Conservation (phyloP, 2,329 filamentous ascomycete genomes). For the Cytospora paraplurivora region DNA sequence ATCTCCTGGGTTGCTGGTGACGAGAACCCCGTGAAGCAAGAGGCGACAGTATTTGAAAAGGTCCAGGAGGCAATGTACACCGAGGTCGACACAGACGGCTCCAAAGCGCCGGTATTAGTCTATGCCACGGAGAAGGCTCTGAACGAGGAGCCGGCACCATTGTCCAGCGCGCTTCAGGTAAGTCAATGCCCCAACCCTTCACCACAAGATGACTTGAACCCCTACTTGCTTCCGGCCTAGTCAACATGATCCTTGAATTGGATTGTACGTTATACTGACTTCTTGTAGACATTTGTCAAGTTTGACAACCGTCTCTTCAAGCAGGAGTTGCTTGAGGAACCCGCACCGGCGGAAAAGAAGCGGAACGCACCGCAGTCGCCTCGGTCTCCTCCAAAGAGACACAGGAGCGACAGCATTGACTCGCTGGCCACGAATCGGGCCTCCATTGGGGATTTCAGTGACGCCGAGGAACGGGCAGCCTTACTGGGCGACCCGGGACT, state of each 20-base stretch:
- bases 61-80: constrained; percentile 31
- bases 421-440: constrained; percentile 27
- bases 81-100: constrained; percentile 24
- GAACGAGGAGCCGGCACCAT: constrained; percentile 28
- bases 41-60: constrained; percentile 30
- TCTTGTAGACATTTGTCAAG: constrained; percentile 36
- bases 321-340: constrained; percentile 37
- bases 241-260: too few species aligned
- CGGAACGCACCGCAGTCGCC: constrained; percentile 25
- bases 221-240: not conserved
- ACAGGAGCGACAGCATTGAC: constrained; percentile 25
- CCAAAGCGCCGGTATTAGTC: constrained; percentile 34
- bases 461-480: constrained; percentile 21
- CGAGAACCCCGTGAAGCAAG: constrained; percentile 29
- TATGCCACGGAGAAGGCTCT: constrained; percentile 38
- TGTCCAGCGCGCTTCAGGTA: constrained; percentile 35
- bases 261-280: not conserved
- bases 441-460: constrained; percentile 26
- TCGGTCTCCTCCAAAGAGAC: constrained; percentile 23
- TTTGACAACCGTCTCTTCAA: constrained; percentile 41
- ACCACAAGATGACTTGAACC: not conserved
- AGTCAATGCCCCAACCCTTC: not conserved
- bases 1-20: constrained; percentile 31
- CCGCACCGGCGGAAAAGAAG: constrained; percentile 35
- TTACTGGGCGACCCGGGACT: constrained; percentile 18